Base-by-base conservation (phyloP, 2,329 filamentous ascomycete species). In the Alternaria ventricosa region DNA sequence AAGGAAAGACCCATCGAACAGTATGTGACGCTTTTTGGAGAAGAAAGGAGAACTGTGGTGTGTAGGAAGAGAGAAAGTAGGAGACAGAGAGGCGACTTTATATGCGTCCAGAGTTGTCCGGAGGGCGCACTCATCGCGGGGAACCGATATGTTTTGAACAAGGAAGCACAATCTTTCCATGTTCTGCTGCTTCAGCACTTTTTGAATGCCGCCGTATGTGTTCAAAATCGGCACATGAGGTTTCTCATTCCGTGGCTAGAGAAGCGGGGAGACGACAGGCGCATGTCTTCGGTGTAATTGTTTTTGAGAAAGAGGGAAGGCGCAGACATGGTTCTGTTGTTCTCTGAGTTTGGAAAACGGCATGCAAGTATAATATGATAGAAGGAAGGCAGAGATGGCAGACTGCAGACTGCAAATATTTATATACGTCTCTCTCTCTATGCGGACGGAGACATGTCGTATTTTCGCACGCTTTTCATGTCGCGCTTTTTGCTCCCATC, bases 211-310 rank as follows among this genome's bases (percentile, higher is more conserved):
- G 36, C 9, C 36, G 8, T 3, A 41, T 11, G 2, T 18, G 15
- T 41, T 18, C 4, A 4, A 11, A 18, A 41, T 18, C 36, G 36
- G 36, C 11, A 41, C 36, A 10, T 18, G 36, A 18, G 15, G 15
- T 41, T 41, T 18, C 9, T 18, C 9, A 18, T 18, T 18, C 9
- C 36, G n/a, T 41, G 36, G n/a, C 2, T 41, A 11, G n/a, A 18
- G 36, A 41, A 18, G 8, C 33, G 15, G 8, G 8, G 33, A 41
- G 15, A 41, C 15, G 3, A 41, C 33, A 41, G 15, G 33, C 33
- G 7, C 33, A 41, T 36, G 0, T 3, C 3, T 2, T 9, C 3
- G 7, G 2, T 3, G 2, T n/a, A 0, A 4, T 0, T 4, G 33
- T 2, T 36, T 15, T 36, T 15, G 33, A 6, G 5, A n/a, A 36